Base-by-base conservation (phyloP, 73 alveolate genomes). In the Tetrahymena malaccensis region DNA sequence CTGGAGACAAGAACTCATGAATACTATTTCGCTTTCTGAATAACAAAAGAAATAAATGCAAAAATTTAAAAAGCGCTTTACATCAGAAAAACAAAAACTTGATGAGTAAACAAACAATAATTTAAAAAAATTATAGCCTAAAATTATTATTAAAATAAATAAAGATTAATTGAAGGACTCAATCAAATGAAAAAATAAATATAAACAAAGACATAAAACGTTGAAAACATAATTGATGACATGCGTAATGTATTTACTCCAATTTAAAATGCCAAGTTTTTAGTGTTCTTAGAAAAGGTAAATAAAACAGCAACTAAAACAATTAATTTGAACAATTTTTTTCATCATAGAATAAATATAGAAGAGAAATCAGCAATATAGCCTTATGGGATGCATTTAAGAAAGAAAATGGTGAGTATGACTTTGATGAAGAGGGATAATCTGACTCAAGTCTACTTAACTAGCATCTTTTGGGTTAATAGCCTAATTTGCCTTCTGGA, bases 161-260 rank as follows among this genome's bases (percentile, higher is more conserved):
- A 35, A 40, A 94, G 96, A 21, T 43, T 84, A 38, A 84, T 94
- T 8, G 93, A 83, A 40, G 34, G 93, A 40, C 83, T 94, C 0
- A 70, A 94, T 38, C 37, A 35, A 43, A 85, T 94, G n/a, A 94
- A 94, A 85, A 94, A 94, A 10, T 35, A 94, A 35, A 94, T 94
- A 15, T 37, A 84, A 43, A 34, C 94, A 15, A 84, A 85, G 27
- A 94, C 96, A 25, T 43, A 83, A 83, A 85, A 58, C 27, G 40
- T 94, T 19, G 96, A 94, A 57, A 94, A 94, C 35, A 43, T 94
- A 12, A 94, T 94, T 15, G 96, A 94, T 85, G 96, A 94, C 19
- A 35, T 94, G 94, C 38, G 96, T 37, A 94, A 38, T 31, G 93
- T 94, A 10, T 89, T 94, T n/a, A 84, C 94, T 27, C 96, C 96